Evolutionary conservation across 129 eudicot genomes (phyloP), one percentile per base, ranked within the genome.

Genomic region (Flaveria bidentis): DNA sequence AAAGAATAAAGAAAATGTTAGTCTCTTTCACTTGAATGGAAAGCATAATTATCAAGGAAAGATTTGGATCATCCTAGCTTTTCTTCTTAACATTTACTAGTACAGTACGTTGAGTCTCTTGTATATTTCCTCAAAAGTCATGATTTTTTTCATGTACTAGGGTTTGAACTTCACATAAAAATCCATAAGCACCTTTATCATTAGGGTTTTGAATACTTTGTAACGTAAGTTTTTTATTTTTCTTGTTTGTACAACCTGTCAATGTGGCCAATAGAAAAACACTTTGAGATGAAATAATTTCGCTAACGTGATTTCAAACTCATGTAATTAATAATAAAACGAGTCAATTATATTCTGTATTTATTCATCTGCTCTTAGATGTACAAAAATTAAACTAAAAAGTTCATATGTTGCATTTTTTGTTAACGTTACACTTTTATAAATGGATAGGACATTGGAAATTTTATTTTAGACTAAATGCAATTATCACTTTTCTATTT

Each of bases 201-300:
- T 69, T 60, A 57, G 50, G 41, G 76, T 47, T 78, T 58, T 69
- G 71, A 78, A 69, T 69, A 46, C 60, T 18, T 25, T 60, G 20
- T 78, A 69, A 69, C 50, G n/a, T 69, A 12, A 20, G 10, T 57
- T 50, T 51, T 69, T 22, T 14, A 15, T 2, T 69, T 70, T 56
- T 53, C 68, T 53, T 57, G 4, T 67, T 11, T 53, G 28, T n/a
- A 78, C 70, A 71, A 44, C 45, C 25, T 46, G n/a, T 58, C 71
- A 42, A 3, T 78, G 64, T 78, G 71, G 50, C 58, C 51, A 16
- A 13, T 16, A 69, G 25, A 66, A 17, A 44, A 14, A 25, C 20
- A 16, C 15, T 33, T 28, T 17, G 8, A 25, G 5, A 62, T 61
- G 61, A 63, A 63, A 62, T n/a, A 12, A 46, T 11, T 11, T 11